Percentiles rank a stretch among this genome's conserved stretches.
These are phyloP conservation scores for Platismatia glauca DNA, from an alignment of 495 filamentous ascomycete genomes.

Conservation along the genomic window DNA sequence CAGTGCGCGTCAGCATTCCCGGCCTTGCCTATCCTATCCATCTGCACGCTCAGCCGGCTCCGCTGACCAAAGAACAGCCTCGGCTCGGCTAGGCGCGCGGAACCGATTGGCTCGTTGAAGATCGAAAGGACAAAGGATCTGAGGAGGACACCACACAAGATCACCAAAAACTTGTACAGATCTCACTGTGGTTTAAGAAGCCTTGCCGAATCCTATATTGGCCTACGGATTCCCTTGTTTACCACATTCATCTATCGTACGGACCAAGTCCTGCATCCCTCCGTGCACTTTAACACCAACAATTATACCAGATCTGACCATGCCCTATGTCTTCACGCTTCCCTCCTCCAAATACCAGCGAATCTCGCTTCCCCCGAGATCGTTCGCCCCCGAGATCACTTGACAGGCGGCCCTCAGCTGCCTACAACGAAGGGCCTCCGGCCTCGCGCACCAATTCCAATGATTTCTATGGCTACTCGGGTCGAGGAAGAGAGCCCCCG, in stretches of 20 bases:
- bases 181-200: neutral
- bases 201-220: neutral
- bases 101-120: conserved; percentile 2
- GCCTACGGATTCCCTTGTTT: neutral
- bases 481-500: conserved; percentile 25
- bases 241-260: neutral
- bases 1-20: neutral
- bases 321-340: conserved; percentile 28
- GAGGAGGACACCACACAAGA: neutral
- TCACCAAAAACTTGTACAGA: neutral
- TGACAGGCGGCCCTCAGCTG: conserved; percentile 37
- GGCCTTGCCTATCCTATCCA: neutral
- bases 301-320: conserved; percentile 8
- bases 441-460: conserved; percentile 42
- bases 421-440: conserved; percentile 41
- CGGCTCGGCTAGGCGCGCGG: conserved; percentile 2
- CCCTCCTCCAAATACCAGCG: conserved; percentile 27
- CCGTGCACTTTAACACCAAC: neutral
- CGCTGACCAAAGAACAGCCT: neutral
- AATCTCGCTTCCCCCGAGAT: conserved; percentile 44
- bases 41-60: neutral
- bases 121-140: conserved; percentile 2
- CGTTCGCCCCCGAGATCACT: conserved; percentile 46
- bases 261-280: neutral
- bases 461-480: conserved; percentile 39